phyloP scores from a whole-genome alignment of 176 grass and related monocot genomes.

The Microstegium vimineum region DNA sequence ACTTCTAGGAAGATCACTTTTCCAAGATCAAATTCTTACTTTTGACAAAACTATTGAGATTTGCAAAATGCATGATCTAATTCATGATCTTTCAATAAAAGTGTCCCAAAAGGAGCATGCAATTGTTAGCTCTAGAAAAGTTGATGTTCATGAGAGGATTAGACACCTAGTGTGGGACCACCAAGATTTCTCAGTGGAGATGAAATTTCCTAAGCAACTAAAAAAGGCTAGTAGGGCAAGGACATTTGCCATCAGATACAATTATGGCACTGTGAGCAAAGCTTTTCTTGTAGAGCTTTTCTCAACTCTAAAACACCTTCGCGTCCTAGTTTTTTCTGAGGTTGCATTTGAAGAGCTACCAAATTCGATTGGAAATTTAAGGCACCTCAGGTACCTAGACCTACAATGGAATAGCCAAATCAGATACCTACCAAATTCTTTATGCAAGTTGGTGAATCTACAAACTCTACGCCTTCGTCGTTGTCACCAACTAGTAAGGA shows the following conservation, averaged over 20 bases:
- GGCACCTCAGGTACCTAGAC: not conserved
- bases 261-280: not conserved
- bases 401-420: not conserved
- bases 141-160: not conserved
- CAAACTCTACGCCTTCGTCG: no score
- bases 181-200: not conserved
- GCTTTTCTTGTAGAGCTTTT: conserved; percentile 2
- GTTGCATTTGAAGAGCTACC: conserved; percentile 4
- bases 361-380: not conserved
- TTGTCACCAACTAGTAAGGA: no score
- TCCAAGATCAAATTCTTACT: not conserved
- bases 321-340: not conserved
- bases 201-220: not conserved
- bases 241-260: conserved; percentile 8
- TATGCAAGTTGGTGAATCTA: not conserved
- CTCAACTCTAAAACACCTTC: not conserved
- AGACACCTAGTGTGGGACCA: not conserved
- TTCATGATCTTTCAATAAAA: not conserved
- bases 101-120: not conserved
- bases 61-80: not conserved
- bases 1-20: conserved; percentile 16
- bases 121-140: not conserved
- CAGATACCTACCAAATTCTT: not conserved
- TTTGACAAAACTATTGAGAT: not conserved
- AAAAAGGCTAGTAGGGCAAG: not conserved